Evolutionary conservation across 2,329 filamentous ascomycete genomes (phyloP).

Genomic region (Volutella citrinella): DNA sequence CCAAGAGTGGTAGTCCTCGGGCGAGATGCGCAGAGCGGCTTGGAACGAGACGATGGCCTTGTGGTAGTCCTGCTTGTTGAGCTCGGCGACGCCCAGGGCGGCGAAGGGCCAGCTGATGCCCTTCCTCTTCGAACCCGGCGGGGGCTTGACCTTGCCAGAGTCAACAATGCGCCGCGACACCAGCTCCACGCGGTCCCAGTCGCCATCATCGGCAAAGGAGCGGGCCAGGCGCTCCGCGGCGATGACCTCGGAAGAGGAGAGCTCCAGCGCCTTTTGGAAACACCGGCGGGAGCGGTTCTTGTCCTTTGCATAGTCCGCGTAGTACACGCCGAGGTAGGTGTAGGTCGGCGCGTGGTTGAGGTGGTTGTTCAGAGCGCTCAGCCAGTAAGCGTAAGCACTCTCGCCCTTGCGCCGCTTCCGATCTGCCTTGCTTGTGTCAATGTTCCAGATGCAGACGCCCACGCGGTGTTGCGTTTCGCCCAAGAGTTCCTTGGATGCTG

Average conservation of each 20-base stretch:
- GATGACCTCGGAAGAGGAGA: conserved; percentile 81
- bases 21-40: conserved; percentile 77
- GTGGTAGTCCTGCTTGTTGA: conserved; percentile 89
- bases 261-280: conserved; percentile 93
- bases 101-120: conserved; percentile 96
- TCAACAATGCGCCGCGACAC: conserved; percentile 88
- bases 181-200: conserved; percentile 96
- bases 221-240: conserved; percentile 84
- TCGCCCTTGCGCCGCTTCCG: conserved; percentile 73
- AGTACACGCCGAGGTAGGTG: conserved; percentile 86
- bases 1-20: conserved; percentile 91
- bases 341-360: conserved; percentile 88
- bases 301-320: conserved; percentile 86
- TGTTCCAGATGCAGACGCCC: conserved; percentile 82
- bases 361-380: conserved; percentile 81
- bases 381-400: conserved; percentile 73
- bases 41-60: conserved; percentile 92
- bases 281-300: conserved; percentile 83
- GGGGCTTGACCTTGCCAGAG: conserved; percentile 86
- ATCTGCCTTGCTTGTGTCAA: conserved; percentile 69
- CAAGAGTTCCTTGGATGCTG: conserved; percentile 63
- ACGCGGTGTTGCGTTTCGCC: conserved; percentile 85
- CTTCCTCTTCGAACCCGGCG: conserved; percentile 89
- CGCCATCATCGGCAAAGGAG: conserved; percentile 82
- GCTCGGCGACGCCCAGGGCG: conserved; percentile 86